Base-by-base conservation (phyloP, 805 yeast species). In the Cyberlindnera petersonii region DNA sequence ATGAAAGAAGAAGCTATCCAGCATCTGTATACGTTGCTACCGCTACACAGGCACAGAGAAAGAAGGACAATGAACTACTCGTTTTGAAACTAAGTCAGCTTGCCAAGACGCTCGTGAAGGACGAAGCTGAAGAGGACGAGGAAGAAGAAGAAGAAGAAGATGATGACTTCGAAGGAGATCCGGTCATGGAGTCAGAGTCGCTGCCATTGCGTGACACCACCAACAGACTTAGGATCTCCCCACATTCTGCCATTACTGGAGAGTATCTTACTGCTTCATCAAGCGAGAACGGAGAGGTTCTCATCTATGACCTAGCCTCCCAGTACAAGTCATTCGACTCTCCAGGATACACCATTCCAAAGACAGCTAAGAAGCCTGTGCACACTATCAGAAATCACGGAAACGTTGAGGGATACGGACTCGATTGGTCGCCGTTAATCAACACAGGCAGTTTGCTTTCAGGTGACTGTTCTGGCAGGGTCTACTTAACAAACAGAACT, bases 401-500 rank as follows among this genome's bases (percentile, higher is more conserved):
- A 18, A 82, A 82, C 49, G 95, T 86, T n/a, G 98, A 93, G 66
- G 98, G 98, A 24, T 93, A 87, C 56, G 98, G 96, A 13, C 62
- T 93, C 31, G 98, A 91, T 63, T 93, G 98, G 98, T 86, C 95
- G 1, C 96, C 97, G 30, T 66, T 83, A 47, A 75, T 79, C 44
- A 73, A 72, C 48, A 76, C 86, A 4, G 98, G 98, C 17, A 73
- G 88, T 1, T 66, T 93, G 46, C 69, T 93, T 41, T 76, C 94
- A 4, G 98, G 98, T 53, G 98, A 93, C 60, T 69, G 86, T 48
- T 67, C 83, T 16, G 98, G 98, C 36, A 72, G 91, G 55, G 75
- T 91, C 28, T 84, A 74, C 61, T 67, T 82, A 39, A 88, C 98
- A 7, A 71, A 76, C 37, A 76, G 95, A 60, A 84, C 86, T 31